These are phyloP conservation scores for Juncus effusus DNA, from an alignment of 176 grass and related monocot genomes.

Conservation along the genomic window DNA sequence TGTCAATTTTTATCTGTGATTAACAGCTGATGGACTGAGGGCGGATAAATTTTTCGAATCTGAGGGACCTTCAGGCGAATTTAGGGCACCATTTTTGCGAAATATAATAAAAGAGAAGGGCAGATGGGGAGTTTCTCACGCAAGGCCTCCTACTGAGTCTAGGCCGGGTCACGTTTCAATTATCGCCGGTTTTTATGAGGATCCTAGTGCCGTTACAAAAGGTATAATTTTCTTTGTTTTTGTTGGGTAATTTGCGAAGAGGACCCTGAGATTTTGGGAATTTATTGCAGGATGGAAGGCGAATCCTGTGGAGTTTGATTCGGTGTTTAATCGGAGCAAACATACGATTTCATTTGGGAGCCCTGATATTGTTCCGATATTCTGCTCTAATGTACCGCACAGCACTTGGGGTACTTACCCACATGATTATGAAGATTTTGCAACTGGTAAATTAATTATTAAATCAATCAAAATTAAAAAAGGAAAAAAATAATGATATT, in stretches of 20 bases:
- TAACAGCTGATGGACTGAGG: constrained; percentile 76
- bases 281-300: constrained; percentile 76
- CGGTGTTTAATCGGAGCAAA: constrained; percentile 78
- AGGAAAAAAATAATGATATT: no score
- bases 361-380: constrained; percentile 95
- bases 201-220: constrained; percentile 85
- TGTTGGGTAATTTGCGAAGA: not conserved
- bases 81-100: constrained; percentile 82
- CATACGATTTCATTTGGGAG: constrained; percentile 79
- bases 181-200: constrained; percentile 90
- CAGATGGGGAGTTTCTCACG: constrained; percentile 85
- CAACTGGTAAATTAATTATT: constrained; percentile 49
- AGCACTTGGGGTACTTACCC: constrained; percentile 79
- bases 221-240: constrained; percentile 27
- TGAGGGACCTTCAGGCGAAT: constrained; percentile 43
- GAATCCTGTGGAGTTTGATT: constrained; percentile 97
- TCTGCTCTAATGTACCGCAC: constrained; percentile 69
- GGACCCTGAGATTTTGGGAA: not conserved
- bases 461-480: no score
- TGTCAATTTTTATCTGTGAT: constrained; percentile 22
- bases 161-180: constrained; percentile 78
- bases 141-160: constrained; percentile 89
- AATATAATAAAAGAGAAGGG: constrained; percentile 72
- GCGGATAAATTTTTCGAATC: constrained; percentile 96
- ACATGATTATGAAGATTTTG: constrained; percentile 86